phyloP scores from a whole-genome alignment of 768 basidiomycete species.

The Boletales sp. region DNA sequence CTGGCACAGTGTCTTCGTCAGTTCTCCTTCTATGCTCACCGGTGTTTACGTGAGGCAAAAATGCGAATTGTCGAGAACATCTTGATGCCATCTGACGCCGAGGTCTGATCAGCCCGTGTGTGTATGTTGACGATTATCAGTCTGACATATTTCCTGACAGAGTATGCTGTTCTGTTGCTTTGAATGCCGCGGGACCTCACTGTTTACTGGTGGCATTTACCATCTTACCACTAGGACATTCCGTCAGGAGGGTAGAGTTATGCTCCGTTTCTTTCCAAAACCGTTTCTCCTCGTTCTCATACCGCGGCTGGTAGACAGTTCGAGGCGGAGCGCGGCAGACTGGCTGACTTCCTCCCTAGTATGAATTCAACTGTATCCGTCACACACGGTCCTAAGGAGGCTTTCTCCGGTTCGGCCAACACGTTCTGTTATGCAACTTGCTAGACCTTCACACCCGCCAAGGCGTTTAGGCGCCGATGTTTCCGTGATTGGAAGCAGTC shows the following conservation, averaged over 20 bases:
- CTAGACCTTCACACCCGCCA: too few species aligned
- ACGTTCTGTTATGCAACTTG: too few species aligned
- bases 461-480: neutral
- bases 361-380: too few species aligned
- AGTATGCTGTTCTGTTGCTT: neutral
- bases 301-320: too few species aligned
- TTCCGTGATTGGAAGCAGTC: neutral
- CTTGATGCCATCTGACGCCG: neutral
- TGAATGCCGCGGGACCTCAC: neutral
- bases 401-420: too few species aligned
- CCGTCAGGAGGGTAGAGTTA: neutral
- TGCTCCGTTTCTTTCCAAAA: neutral
- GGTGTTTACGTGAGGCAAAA: neutral
- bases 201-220: too few species aligned
- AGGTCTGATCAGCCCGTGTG: slow-evolving; percentile 4
- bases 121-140: neutral
- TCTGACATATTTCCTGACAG: neutral
- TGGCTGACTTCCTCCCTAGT: too few species aligned
- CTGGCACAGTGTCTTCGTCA: too few species aligned
- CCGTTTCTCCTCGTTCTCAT: neutral
- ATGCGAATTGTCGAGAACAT: neutral
- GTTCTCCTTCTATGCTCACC: too few species aligned
- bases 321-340: too few species aligned
- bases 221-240: neutral
- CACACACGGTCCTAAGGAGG: too few species aligned